phyloP scores from a whole-genome alignment of 371 early-diverging fungal genomes.

The Mucor mucedo region DNA sequence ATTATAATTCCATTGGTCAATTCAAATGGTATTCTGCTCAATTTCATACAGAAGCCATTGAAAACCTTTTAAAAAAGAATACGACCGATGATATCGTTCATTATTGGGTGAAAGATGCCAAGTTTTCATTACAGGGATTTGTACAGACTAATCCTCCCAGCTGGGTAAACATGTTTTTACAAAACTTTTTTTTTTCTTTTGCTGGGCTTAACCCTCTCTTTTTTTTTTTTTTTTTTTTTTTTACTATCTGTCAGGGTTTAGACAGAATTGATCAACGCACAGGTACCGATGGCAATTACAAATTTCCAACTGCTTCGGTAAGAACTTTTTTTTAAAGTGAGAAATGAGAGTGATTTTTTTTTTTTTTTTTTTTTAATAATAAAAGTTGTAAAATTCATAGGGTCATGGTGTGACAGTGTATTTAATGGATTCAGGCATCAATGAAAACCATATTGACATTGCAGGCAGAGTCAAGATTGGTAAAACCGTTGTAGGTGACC shows the following conservation, averaged over 20 bases:
- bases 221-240: neutral
- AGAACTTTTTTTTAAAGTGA: neutral
- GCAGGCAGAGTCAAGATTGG: constrained; percentile 41
- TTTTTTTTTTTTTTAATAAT: neutral
- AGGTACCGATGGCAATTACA: constrained; percentile 42
- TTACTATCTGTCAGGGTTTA: constrained; percentile 31
- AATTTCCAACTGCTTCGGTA: constrained; percentile 42
- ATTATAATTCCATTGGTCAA: constrained; percentile 40
- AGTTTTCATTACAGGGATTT: constrained; percentile 46
- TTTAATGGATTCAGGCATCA: constrained; percentile 43
- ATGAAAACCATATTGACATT: constrained; percentile 43
- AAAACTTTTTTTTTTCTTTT: no score
- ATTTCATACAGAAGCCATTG: constrained; percentile 34
- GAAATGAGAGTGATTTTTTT: no score
- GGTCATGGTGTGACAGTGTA: constrained; percentile 45
- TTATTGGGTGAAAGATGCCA: constrained; percentile 47
- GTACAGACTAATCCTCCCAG: constrained; percentile 50
- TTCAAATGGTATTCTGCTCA: constrained; percentile 47
- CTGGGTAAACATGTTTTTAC: constrained; percentile 38
- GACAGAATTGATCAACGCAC: constrained; percentile 52
- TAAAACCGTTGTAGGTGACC: constrained; percentile 37
- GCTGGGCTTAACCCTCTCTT: no score
- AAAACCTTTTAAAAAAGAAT: constrained; percentile 21
- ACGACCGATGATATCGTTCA: constrained; percentile 25
- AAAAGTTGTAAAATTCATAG: constrained; percentile 6